Evolutionary conservation across 805 yeast species (phyloP).

Genomic region (Vanderwaltozyma tropicalis): DNA sequence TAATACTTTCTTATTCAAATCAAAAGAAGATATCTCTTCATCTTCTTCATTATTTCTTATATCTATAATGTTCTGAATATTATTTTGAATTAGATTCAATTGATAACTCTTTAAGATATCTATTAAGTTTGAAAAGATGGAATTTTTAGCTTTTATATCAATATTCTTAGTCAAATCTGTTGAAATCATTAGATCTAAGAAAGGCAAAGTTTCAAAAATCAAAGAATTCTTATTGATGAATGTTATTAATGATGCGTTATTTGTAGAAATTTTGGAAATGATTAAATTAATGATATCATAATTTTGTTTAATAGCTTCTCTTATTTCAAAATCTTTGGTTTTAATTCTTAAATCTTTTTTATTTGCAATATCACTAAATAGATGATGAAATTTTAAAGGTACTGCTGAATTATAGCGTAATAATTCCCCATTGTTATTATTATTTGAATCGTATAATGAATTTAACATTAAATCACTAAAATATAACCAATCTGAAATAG

Average conservation of each 20-base stretch:
- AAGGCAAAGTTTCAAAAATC: constrained; percentile 29
- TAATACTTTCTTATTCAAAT: constrained; percentile 8
- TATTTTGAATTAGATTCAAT: constrained; percentile 15
- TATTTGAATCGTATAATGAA: constrained; percentile 17
- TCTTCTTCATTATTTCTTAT: background rate
- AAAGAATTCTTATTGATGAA: constrained; percentile 15
- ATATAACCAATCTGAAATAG: constrained; percentile 64
- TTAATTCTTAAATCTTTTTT: constrained; percentile 24
- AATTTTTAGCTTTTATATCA: constrained; percentile 17
- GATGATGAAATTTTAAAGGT: constrained; percentile 50
- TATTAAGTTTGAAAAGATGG: constrained; percentile 30
- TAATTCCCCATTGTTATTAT: constrained; percentile 37
- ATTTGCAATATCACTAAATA: constrained; percentile 52
- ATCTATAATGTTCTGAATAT: background rate
- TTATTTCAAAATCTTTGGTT: constrained; percentile 23
- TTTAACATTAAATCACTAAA: constrained; percentile 53
- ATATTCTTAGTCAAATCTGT: constrained; percentile 17
- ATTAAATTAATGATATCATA: constrained; percentile 24
- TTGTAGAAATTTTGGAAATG: constrained; percentile 9
- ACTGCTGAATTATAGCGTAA: constrained; percentile 46
- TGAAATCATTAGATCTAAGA: constrained; percentile 24
- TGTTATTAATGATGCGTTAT: constrained; percentile 7
- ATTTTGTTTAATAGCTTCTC: constrained; percentile 23
- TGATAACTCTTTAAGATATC: constrained; percentile 32
- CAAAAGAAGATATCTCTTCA: background rate